These are phyloP conservation scores for Penicillium freii DNA, from an alignment of 2,329 filamentous ascomycete species.

Conservation along the genomic window DNA sequence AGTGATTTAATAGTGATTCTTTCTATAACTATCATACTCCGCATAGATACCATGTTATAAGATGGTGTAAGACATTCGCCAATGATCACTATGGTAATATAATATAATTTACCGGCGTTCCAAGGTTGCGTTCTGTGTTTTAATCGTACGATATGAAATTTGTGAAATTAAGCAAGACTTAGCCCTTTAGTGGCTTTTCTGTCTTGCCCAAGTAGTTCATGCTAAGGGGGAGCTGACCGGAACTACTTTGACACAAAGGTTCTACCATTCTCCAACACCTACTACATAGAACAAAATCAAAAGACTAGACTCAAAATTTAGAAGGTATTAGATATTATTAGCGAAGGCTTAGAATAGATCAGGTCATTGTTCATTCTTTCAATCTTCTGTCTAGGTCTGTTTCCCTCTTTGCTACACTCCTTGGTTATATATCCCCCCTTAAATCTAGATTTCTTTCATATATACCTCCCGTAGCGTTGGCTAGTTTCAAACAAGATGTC, in stretches of 20 bases:
- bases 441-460: neutral
- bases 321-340: neutral
- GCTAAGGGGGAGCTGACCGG: neutral
- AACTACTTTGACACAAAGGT: neutral
- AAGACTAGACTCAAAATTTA: neutral
- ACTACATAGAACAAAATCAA: neutral
- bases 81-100: neutral
- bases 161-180: neutral
- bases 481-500: neutral
- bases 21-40: neutral
- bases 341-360: neutral
- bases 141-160: neutral
- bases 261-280: neutral
- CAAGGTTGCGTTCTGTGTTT: neutral
- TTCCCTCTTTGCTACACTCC: neutral
- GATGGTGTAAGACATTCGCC: no score
- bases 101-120: neutral
- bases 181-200: neutral
- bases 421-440: neutral
- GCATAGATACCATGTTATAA: neutral
- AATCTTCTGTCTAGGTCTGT: neutral
- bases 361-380: neutral
- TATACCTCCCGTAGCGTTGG: neutral
- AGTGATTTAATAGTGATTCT: neutral
- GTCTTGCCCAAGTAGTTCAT: neutral